Evolutionary conservation across 805 yeast species (phyloP).

Genomic region (Teunomyces pallodes): DNA sequence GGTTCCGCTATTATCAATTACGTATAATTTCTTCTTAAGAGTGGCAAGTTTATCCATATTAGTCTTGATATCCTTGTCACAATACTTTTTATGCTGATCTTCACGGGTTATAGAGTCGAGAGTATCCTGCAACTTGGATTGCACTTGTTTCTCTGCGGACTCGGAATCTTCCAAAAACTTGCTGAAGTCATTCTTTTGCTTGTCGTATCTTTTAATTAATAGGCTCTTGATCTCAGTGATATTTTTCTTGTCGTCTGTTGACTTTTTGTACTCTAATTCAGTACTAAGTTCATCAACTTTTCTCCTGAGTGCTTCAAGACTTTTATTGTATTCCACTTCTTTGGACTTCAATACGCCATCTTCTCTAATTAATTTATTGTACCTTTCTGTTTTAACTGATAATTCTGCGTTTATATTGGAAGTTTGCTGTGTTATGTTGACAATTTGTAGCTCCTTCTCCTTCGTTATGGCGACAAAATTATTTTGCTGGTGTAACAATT

Average conservation of each 20-base stretch:
- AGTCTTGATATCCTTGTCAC: slow-evolving; percentile 37
- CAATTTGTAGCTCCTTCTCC: slow-evolving; percentile 15
- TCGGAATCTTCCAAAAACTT: slow-evolving; percentile 2
- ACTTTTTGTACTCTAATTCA: background rate
- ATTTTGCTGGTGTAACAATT: slow-evolving; percentile 24
- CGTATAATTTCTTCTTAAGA: slow-evolving; percentile 37
- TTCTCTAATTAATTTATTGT: slow-evolving; percentile 37
- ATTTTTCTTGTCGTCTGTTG: background rate
- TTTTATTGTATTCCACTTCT: slow-evolving; percentile 29
- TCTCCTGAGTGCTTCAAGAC: slow-evolving; percentile 4
- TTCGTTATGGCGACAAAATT: slow-evolving; percentile 25
- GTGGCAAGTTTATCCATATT: slow-evolving; percentile 32
- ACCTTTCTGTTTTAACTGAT: slow-evolving; percentile 14
- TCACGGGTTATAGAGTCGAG: slow-evolving; percentile 35
- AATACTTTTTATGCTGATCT: slow-evolving; percentile 41
- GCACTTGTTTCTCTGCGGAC: slow-evolving; percentile 7
- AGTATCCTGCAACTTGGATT: slow-evolving; percentile 14
- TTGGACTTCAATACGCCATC: slow-evolving; percentile 58
- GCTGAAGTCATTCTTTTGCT: background rate
- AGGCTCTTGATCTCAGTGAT: background rate
- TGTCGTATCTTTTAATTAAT: background rate
- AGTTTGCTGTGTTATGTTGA: slow-evolving; percentile 4
- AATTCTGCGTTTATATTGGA: slow-evolving; percentile 18
- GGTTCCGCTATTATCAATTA: slow-evolving; percentile 42
- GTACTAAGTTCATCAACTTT: background rate